Conservation (phyloP, 2,329 filamentous ascomycete species). For the Penicillium sp. region DNA sequence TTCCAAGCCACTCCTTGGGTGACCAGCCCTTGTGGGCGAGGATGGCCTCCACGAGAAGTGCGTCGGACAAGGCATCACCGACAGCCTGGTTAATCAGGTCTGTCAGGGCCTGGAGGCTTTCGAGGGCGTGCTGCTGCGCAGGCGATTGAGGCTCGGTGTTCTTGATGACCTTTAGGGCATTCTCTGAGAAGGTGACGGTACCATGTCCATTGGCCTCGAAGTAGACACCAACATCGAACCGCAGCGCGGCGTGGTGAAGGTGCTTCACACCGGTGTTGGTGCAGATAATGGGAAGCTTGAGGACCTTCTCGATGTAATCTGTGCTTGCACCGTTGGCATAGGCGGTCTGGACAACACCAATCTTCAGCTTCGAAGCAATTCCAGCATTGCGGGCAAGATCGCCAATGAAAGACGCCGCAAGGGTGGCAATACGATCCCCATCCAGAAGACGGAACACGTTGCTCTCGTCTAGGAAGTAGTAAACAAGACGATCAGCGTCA, state of each 20-base stretch:
- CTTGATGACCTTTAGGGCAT: conserved; percentile 68
- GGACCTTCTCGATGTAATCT: conserved; percentile 76
- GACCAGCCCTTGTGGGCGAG: conserved; percentile 91
- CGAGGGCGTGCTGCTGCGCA: conserved; percentile 79
- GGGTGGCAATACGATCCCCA: conserved; percentile 89
- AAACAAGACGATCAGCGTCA: conserved; percentile 89
- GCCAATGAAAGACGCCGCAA: conserved; percentile 85
- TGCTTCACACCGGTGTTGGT: conserved; percentile 96
- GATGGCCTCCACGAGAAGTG: conserved; percentile 91
- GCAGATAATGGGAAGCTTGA: conserved; percentile 82
- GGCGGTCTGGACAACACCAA: conserved; percentile 92
- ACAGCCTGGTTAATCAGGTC: conserved; percentile 98
- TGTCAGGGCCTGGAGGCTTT: conserved; percentile 70
- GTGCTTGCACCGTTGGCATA: conserved; percentile 96
- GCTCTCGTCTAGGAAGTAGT: conserved; percentile 80
- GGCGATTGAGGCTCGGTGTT: conserved; percentile 78
- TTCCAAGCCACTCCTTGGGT: conserved; percentile 81
- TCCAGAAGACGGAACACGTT: conserved; percentile 85
- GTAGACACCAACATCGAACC: conserved; percentile 93
- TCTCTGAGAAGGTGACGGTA: conserved; percentile 84
- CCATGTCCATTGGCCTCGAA: conserved; percentile 98
- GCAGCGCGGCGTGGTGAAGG: conserved; percentile 88
- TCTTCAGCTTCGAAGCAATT: conserved; percentile 69
- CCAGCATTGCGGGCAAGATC: conserved; percentile 75
- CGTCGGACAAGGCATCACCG: conserved; percentile 88